Conservation (phyloP, 768 basidiomycete genomes). For the Termitomyces sp. region DNA sequence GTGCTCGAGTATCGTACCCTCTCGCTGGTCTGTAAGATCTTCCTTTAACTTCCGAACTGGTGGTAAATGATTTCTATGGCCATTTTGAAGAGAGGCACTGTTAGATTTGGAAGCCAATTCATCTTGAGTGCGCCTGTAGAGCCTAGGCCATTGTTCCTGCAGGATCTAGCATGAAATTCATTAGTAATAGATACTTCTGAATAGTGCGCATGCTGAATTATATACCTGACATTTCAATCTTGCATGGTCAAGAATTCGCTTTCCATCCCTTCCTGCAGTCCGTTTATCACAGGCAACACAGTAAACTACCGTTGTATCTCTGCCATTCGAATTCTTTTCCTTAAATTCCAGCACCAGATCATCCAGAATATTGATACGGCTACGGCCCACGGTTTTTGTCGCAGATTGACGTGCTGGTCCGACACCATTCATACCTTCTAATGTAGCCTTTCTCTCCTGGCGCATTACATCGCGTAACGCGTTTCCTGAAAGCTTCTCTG, state of each 20-base stretch:
- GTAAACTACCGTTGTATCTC: not conserved
- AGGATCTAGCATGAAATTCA: not conserved
- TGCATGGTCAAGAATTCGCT: not conserved
- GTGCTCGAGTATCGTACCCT: not conserved
- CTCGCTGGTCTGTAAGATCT: not conserved
- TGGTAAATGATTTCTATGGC: not conserved
- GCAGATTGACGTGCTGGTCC: constrained; percentile 2
- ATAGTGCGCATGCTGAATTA: not conserved
- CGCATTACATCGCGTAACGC: not conserved
- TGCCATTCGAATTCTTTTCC: not conserved
- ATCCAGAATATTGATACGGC: not conserved
- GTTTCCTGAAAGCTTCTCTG: not conserved
- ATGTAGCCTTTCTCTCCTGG: not conserved
- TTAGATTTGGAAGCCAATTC: not conserved
- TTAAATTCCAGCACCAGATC: not conserved
- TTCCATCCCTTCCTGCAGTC: not conserved
- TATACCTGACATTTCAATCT: not conserved
- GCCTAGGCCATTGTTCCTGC: not conserved
- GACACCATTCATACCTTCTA: not conserved
- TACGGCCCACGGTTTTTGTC: not conserved
- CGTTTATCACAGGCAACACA: not conserved
- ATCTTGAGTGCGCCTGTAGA: not conserved
- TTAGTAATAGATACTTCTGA: not conserved
- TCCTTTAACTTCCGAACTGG: not conserved
- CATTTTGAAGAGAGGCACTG: not conserved